Conservation (phyloP, 2,329 filamentous ascomycete species). For the Colletotrichum sp. region DNA sequence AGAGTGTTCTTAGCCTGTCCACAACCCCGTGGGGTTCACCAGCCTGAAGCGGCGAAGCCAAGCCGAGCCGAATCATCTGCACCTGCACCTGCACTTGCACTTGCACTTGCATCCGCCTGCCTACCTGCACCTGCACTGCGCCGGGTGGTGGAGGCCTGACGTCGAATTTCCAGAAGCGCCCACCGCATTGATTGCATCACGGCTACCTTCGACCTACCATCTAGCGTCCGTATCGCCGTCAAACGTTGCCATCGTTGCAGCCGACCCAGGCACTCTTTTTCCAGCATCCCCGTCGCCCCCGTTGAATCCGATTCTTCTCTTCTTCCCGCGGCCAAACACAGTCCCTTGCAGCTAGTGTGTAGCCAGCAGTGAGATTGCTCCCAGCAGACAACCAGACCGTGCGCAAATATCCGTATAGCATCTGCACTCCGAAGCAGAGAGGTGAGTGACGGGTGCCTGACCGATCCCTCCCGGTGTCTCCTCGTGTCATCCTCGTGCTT, state of each 20-base stretch:
- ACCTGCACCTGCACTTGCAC: not conserved
- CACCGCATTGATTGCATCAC: constrained; percentile 17
- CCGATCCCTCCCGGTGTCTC: not conserved
- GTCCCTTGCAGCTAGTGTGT: not conserved
- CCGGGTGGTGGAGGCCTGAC: not conserved
- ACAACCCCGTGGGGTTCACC: constrained; percentile 17
- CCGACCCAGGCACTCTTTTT: not conserved
- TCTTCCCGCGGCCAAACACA: not conserved
- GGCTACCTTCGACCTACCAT: not conserved
- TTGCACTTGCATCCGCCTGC: not conserved
- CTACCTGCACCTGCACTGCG: not conserved
- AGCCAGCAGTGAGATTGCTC: not conserved
- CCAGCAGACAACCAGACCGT: not conserved
- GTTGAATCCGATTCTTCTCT: not conserved
- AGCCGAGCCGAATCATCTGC: not conserved
- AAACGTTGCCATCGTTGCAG: not conserved
- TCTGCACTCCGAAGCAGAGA: not conserved
- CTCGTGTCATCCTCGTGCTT: not conserved
- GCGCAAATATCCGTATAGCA: not conserved
- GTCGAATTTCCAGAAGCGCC: constrained; percentile 12
- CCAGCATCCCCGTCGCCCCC: not conserved
- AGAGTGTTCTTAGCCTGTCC: not conserved
- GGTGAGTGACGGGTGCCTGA: constrained; percentile 9
- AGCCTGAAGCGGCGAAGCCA: not conserved
- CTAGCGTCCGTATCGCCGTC: not conserved